These are phyloP conservation scores for Forsythia viridissima DNA, from an alignment of 257 asterid species.

Conservation along the genomic window DNA sequence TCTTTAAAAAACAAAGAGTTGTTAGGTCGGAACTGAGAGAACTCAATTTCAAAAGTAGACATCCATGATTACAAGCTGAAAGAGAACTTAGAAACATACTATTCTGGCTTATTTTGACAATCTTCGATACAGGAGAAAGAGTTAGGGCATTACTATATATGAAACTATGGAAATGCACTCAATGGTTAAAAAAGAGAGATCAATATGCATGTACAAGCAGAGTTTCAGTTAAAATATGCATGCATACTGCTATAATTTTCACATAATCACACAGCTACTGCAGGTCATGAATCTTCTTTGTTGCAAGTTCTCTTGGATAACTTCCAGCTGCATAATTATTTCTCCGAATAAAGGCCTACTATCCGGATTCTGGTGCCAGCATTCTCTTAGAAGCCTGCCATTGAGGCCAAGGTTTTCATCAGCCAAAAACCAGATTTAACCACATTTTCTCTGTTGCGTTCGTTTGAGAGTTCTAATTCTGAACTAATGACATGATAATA, in stretches of 20 bases:
- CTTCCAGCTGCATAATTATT: slow-evolving; percentile 48
- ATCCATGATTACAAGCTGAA: too few species aligned
- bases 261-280: slow-evolving; percentile 41
- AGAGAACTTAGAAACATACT: too few species aligned
- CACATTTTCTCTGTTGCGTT: not conserved
- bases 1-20: too few species aligned
- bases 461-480: not conserved
- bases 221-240: not conserved
- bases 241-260: slow-evolving; percentile 9
- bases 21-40: too few species aligned
- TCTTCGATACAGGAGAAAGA: not conserved
- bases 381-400: slow-evolving; percentile 54
- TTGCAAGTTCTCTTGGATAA: slow-evolving; percentile 37
- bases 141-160: not conserved
- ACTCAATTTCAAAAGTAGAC: too few species aligned
- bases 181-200: too few species aligned
- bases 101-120: not conserved
- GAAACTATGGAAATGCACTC: not conserved
- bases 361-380: slow-evolving; percentile 67
- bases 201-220: not conserved
- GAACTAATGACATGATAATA: too few species aligned
- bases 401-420: not conserved
- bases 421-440: not conserved
- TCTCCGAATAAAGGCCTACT: slow-evolving; percentile 54
- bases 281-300: slow-evolving; percentile 31